Evolutionary conservation across 192 early-diverging fungal genomes (phyloP).

Genomic region (Allomyces javanicus): DNA sequence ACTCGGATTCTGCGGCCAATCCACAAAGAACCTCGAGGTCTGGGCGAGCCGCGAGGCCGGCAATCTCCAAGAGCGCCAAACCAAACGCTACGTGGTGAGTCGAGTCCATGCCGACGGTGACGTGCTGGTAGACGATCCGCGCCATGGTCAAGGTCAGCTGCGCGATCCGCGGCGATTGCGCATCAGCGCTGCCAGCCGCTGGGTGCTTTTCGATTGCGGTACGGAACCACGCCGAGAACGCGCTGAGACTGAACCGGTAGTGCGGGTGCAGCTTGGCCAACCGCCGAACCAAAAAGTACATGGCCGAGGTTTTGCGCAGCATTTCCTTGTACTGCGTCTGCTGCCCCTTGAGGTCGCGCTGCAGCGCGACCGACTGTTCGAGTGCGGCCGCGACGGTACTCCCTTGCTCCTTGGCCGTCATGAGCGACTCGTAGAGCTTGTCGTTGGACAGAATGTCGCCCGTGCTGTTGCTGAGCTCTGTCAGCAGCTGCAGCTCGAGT

Average conservation of each 20-base stretch:
- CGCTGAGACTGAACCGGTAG: conserved; percentile 23
- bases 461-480: conserved; percentile 28
- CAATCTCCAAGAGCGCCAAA: not conserved
- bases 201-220: not conserved
- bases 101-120: not conserved
- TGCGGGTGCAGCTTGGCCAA: conserved; percentile 28
- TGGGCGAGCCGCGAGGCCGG: not conserved
- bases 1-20: not conserved
- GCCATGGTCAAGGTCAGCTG: not conserved
- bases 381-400: conserved; percentile 20
- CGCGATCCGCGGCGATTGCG: not conserved
- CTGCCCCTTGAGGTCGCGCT: conserved; percentile 22
- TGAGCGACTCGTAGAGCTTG: conserved; percentile 23
- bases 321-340: not conserved
- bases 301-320: not conserved
- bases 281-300: conserved; percentile 31
- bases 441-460: conserved; percentile 44
- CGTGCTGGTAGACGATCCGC: not conserved
- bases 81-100: not conserved
- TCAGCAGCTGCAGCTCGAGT: conserved; percentile 31
- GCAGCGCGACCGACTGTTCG: conserved; percentile 24
- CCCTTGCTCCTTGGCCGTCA: conserved; percentile 36
- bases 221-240: not conserved
- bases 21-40: not conserved
- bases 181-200: not conserved